These are phyloP conservation scores for Calonectria leucothoes DNA, from an alignment of 2,329 filamentous ascomycete species.

Conservation along the genomic window DNA sequence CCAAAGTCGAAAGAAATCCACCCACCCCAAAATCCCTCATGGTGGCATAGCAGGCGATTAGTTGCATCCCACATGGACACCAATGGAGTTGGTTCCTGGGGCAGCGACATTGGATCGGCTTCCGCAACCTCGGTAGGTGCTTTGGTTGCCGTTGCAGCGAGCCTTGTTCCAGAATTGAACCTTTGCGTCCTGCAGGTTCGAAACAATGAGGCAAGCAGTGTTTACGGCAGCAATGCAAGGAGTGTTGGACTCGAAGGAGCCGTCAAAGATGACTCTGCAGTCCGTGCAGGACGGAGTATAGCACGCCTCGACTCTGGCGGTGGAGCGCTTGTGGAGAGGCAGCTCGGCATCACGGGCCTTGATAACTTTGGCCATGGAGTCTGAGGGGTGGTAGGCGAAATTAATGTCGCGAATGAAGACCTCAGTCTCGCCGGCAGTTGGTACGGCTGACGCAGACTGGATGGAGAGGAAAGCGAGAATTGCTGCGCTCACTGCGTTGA, in stretches of 20 bases:
- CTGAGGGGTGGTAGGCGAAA: background rate
- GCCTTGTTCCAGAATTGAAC: background rate
- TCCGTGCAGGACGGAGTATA: background rate
- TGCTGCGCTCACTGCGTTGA: background rate
- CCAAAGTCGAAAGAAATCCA: background rate
- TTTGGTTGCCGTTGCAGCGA: background rate
- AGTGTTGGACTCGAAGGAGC: background rate
- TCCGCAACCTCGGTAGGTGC: background rate
- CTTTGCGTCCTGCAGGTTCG: background rate
- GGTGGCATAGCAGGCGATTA: background rate
- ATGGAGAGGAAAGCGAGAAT: background rate
- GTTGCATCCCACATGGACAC: background rate
- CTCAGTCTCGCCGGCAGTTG: background rate
- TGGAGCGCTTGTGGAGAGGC: background rate
- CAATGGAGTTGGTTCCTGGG: background rate
- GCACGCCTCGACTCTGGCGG: background rate
- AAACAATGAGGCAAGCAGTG: background rate
- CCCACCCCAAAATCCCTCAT: too few relatives aligned
- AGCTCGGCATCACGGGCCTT: background rate
- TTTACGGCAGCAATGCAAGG: background rate
- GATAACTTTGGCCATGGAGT: background rate
- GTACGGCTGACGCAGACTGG: background rate
- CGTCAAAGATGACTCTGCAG: background rate
- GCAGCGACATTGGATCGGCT: background rate
- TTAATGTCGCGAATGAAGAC: background rate